These are phyloP conservation scores for Prunus mume DNA, from an alignment of 306 rosid genomes.

Conservation along the genomic window DNA sequence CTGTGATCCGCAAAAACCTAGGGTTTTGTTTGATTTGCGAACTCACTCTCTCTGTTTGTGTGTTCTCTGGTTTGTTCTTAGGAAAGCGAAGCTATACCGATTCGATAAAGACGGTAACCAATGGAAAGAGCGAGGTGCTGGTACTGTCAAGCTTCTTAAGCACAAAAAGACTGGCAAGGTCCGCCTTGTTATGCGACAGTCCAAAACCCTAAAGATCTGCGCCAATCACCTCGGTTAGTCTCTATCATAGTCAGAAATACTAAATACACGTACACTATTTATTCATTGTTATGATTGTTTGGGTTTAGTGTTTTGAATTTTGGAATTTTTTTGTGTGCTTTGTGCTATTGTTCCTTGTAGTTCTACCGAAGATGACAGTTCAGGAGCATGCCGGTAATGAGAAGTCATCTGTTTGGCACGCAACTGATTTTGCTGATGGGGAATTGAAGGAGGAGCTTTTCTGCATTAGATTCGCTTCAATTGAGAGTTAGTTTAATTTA, in stretches of 20 bases:
- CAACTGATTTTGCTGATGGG: slow-evolving; percentile 89
- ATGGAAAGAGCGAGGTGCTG: slow-evolving; percentile 94
- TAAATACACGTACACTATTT: neutral
- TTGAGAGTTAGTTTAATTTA: slow-evolving; percentile 66
- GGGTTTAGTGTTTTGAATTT: slow-evolving; percentile 4
- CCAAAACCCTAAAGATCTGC: slow-evolving; percentile 89
- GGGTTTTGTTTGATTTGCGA: slow-evolving; percentile 4
- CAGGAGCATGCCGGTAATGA: slow-evolving; percentile 98
- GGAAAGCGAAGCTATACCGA: slow-evolving; percentile 91
- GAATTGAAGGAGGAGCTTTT: slow-evolving; percentile 94
- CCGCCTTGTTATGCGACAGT: slow-evolving; percentile 86
- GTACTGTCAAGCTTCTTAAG: slow-evolving; percentile 72
- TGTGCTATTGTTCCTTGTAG: slow-evolving; percentile 31
- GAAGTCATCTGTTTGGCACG: slow-evolving; percentile 96
- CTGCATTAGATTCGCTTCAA: slow-evolving; percentile 88
- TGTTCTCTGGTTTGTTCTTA: slow-evolving; percentile 14
- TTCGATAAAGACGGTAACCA: slow-evolving; percentile 85
- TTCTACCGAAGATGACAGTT: slow-evolving; percentile 66
- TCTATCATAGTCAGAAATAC: neutral
- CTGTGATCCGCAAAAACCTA: neutral
- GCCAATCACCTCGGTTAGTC: slow-evolving; percentile 80
- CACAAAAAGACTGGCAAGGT: slow-evolving; percentile 67
- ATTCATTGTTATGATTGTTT: neutral
- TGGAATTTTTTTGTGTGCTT: neutral
- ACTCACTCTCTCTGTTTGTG: neutral